These are phyloP conservation scores for Vitis hybrid DNA, from an alignment of 177 flowering plant species.

Conservation along the genomic window DNA sequence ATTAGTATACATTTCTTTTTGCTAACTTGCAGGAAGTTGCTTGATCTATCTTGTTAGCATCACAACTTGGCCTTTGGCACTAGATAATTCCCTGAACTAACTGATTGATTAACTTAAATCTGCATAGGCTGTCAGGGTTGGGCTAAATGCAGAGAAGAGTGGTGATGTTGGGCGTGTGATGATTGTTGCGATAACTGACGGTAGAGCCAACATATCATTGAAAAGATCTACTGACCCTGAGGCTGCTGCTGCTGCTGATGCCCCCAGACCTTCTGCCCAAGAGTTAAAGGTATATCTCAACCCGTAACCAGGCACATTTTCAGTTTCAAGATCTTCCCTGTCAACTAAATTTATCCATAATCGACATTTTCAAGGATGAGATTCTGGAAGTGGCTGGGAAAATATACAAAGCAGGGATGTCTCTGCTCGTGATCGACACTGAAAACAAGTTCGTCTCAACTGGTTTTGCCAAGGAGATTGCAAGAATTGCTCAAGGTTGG, in stretches of 20 bases:
- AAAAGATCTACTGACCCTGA: slow-evolving; percentile 90
- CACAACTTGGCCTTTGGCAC: background rate
- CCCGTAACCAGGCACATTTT: no score
- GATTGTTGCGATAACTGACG: slow-evolving; percentile 97
- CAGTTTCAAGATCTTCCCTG: background rate
- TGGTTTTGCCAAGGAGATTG: slow-evolving; percentile 95
- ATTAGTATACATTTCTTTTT: no score
- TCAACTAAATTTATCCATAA: background rate
- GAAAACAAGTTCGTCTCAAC: slow-evolving; percentile 97
- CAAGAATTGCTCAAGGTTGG: slow-evolving; percentile 93
- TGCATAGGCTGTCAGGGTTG: slow-evolving; percentile 89
- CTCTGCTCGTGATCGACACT: slow-evolving; percentile 92
- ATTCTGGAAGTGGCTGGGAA: slow-evolving; percentile 96
- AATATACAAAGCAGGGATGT: slow-evolving; percentile 93
- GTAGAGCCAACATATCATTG: slow-evolving; percentile 90
- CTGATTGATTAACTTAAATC: background rate
- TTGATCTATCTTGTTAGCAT: background rate
- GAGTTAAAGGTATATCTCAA: slow-evolving; percentile 69
- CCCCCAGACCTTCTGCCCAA: slow-evolving; percentile 80
- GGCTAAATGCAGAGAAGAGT: slow-evolving; percentile 93
- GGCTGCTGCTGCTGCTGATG: slow-evolving; percentile 58
- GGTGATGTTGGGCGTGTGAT: slow-evolving; percentile 96
- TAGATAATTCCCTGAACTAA: background rate
- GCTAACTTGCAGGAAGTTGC: no score
- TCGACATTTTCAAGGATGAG: slow-evolving; percentile 61